These are phyloP conservation scores for Nicotiana attenuata DNA, from an alignment of 257 asterid species.

Conservation along the genomic window DNA sequence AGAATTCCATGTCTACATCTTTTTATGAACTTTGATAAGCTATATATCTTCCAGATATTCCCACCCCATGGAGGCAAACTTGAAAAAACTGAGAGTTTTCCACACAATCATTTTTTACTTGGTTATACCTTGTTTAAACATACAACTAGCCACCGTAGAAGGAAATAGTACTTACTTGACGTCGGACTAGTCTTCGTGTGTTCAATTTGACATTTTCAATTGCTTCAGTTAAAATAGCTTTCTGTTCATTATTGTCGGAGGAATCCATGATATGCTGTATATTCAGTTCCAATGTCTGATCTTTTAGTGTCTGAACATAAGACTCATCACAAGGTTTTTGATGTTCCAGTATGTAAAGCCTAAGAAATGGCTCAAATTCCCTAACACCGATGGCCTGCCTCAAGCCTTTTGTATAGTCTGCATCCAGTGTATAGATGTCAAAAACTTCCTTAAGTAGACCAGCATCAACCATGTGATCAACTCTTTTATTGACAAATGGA, in stretches of 20 bases:
- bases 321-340: constrained; percentile 15
- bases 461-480: constrained; percentile 63
- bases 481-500: constrained; percentile 69
- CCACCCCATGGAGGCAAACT: neutral
- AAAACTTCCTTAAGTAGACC: constrained; percentile 75
- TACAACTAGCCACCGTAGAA: neutral
- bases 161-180: constrained; percentile 53
- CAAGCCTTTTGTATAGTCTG: constrained; percentile 78
- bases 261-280: constrained; percentile 27
- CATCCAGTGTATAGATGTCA: constrained; percentile 53
- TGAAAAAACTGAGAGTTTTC: neutral
- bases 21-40: neutral
- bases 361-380: constrained; percentile 68
- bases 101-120: neutral
- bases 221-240: constrained; percentile 51
- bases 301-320: constrained; percentile 4
- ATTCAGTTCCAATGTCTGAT: constrained; percentile 25
- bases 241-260: constrained; percentile 24
- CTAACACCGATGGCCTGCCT: constrained; percentile 93
- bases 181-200: constrained; percentile 84
- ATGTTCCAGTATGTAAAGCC: constrained; percentile 26
- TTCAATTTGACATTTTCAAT: constrained; percentile 61
- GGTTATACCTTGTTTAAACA: neutral
- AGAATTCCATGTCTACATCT: neutral
- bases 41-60: neutral